These are phyloP conservation scores for Coelastrella sp. DNA, from an alignment of 139 green algal species.

Conservation along the genomic window DNA sequence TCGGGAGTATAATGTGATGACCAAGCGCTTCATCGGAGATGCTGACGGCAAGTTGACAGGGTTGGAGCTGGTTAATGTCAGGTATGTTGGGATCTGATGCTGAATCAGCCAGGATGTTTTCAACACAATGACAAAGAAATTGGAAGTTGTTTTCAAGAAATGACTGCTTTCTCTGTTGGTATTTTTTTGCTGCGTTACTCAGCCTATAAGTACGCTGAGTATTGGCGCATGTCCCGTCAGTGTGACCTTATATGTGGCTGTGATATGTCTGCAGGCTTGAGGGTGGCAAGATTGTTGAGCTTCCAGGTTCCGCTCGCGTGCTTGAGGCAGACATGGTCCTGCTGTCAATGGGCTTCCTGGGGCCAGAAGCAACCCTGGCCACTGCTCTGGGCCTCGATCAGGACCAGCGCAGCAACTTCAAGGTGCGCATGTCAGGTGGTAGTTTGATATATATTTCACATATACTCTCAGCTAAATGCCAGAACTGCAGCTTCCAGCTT, in stretches of 20 bases:
- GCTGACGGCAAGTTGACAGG: slow-evolving; percentile 80
- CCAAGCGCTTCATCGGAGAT: slow-evolving; percentile 93
- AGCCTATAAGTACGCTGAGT: too few relatives aligned
- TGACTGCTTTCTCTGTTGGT: too few relatives aligned
- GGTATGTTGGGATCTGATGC: too few relatives aligned
- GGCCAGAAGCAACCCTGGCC: slow-evolving; percentile 88
- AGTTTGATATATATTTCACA: background rate
- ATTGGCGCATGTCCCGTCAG: too few relatives aligned
- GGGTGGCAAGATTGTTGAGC: slow-evolving; percentile 77
- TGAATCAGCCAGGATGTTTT: too few relatives aligned
- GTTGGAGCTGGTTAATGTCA: slow-evolving; percentile 79
- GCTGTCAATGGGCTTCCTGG: slow-evolving; percentile 97
- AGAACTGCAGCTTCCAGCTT: too few relatives aligned
- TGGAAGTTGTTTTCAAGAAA: too few relatives aligned
- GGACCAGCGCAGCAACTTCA: slow-evolving; percentile 96
- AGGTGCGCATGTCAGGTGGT: slow-evolving; percentile 74
- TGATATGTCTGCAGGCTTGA: slow-evolving; percentile 14
- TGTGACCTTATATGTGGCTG: background rate
- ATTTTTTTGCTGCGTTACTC: too few relatives aligned
- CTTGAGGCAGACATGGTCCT: slow-evolving; percentile 93
- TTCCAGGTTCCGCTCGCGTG: slow-evolving; percentile 75
- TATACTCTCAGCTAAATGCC: too few relatives aligned
- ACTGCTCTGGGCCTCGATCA: slow-evolving; percentile 78
- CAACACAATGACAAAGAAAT: too few relatives aligned
- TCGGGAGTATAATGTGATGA: slow-evolving; percentile 93